phyloP scores from a whole-genome alignment of 345 rosid species.

The Eucalyptus leucophloia region DNA sequence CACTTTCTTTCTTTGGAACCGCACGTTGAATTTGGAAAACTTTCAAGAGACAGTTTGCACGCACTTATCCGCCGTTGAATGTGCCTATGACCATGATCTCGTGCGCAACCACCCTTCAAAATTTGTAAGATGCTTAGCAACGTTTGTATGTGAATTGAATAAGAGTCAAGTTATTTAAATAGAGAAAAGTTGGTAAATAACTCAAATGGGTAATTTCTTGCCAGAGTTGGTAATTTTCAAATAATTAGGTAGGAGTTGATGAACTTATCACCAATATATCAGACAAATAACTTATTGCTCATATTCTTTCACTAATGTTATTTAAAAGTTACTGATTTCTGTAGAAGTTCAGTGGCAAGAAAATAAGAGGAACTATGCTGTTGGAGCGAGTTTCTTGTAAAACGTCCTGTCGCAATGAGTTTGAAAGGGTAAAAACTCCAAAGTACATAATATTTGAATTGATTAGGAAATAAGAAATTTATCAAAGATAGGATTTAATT shows the following conservation, averaged over 20 bases:
- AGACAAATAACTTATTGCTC: not conserved
- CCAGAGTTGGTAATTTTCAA: not conserved
- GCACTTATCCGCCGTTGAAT: not conserved
- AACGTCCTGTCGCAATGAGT: accelerated
- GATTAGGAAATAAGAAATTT: not conserved
- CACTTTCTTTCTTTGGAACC: not conserved
- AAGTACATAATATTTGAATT: too few relatives aligned
- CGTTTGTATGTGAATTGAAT: not conserved
- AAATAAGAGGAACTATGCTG: not conserved
- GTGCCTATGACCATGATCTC: not conserved
- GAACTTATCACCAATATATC: not conserved
- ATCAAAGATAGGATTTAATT: too few relatives aligned
- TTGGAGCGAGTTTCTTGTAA: accelerated
- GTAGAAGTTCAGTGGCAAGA: not conserved
- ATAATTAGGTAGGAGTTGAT: not conserved
- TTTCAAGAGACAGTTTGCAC: not conserved
- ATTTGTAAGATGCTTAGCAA: not conserved
- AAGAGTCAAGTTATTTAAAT: not conserved
- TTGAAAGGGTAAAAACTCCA: accelerated
- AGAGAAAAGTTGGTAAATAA: not conserved
- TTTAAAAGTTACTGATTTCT: not conserved
- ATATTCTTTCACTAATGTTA: not conserved
- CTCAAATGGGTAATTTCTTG: not conserved
- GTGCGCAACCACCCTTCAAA: not conserved
- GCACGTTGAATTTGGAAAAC: not conserved